Conservation (phyloP, 2,329 filamentous ascomycete genomes). For the Tricladium varicosporioides region DNA sequence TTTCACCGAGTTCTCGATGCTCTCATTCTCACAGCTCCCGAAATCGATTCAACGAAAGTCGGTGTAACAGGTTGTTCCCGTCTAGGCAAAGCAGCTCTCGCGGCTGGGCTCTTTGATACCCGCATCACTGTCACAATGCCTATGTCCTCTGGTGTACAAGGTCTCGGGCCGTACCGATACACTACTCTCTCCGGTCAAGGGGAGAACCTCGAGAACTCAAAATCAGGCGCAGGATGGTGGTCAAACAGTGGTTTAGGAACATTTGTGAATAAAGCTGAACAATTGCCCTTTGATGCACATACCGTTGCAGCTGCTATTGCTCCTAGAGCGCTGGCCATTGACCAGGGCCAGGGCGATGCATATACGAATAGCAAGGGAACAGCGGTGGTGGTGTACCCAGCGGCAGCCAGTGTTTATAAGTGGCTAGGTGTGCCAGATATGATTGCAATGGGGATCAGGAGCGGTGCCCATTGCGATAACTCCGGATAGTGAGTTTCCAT, state of each 20-base stretch:
- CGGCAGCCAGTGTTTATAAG: conserved; percentile 35
- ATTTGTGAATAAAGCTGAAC: conserved; percentile 33
- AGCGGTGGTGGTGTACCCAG: conserved; percentile 35
- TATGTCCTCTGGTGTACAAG: conserved; percentile 36
- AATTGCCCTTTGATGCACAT: conserved; percentile 36
- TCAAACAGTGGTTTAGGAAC: conserved; percentile 34
- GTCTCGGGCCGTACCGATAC: conserved; percentile 37
- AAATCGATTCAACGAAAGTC: conserved; percentile 35
- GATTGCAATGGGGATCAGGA: conserved; percentile 46
- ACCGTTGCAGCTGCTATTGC: conserved; percentile 37
- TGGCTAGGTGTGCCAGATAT: conserved; percentile 33
- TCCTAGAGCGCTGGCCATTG: conserved; percentile 35
- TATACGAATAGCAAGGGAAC: conserved; percentile 50
- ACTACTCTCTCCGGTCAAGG: conserved; percentile 43
- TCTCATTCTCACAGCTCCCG: conserved; percentile 36
- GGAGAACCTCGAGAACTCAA: conserved; percentile 41
- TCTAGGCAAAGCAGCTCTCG: conserved; percentile 36
- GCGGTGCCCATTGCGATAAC: conserved; percentile 48
- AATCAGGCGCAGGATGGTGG: conserved; percentile 37
- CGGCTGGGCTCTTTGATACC: conserved; percentile 36
- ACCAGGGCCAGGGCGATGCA: conserved; percentile 39
- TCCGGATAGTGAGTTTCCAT: conserved; percentile 43
- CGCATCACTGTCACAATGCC: conserved; percentile 38
- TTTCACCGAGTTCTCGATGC: conserved; percentile 38
- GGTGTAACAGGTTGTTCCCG: conserved; percentile 38